Percentiles rank a stretch among this genome's conserved stretches.
Conservation (phyloP, 2,329 filamentous ascomycete genomes). For the Sphaerulina vaccinii region DNA sequence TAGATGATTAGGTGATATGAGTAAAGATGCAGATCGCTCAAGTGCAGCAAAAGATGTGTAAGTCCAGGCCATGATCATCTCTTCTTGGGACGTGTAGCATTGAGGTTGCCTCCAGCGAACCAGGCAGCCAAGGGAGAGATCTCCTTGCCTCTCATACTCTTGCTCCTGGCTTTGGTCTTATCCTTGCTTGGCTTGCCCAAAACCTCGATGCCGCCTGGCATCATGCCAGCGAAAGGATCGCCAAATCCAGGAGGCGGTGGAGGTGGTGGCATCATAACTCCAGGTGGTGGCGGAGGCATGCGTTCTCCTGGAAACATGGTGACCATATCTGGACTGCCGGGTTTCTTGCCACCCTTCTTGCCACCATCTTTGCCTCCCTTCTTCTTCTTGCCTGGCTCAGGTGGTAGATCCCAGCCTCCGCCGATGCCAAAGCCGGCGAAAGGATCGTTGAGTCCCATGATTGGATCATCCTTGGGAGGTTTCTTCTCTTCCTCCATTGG, state of each 20-base stretch:
- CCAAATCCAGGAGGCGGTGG: conserved; percentile 20
- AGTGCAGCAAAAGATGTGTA: background rate
- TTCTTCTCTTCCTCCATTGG: conserved; percentile 40
- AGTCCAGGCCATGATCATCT: background rate
- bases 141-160: conserved; percentile 26
- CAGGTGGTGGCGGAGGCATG: conserved; percentile 16
- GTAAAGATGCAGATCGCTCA: background rate
- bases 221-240: conserved; percentile 21
- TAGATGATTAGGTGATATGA: conserved; percentile 1
- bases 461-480: conserved; percentile 16
- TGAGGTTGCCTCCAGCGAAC: conserved; percentile 30
- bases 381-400: conserved; percentile 20
- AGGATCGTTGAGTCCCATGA: conserved; percentile 16
- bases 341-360: conserved; percentile 17
- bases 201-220: conserved; percentile 14
- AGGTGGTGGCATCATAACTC: conserved; percentile 20
- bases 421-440: conserved; percentile 19
- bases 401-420: conserved; percentile 18
- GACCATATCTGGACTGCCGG: conserved; percentile 21
- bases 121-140: conserved; percentile 30
- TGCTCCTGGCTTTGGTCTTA: conserved; percentile 25
- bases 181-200: conserved; percentile 16
- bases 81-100: conserved; percentile 18
- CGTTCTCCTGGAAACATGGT: background rate
- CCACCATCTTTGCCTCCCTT: conserved; percentile 15